phyloP scores from a whole-genome alignment of 208 protist genomes.

The Trypanosoma theileri region DNA sequence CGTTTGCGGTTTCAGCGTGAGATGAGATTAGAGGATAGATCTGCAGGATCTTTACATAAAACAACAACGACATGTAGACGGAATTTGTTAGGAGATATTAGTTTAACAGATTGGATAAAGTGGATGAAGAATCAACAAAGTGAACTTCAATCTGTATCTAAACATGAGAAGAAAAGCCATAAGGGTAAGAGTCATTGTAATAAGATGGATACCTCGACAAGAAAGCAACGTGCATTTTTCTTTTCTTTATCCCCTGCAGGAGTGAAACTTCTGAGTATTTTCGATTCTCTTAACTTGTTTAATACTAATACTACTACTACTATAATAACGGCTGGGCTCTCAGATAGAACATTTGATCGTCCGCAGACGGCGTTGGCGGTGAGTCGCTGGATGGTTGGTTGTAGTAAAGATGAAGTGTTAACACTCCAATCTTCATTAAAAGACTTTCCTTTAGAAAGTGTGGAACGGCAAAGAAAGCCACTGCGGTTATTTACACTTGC shows the following conservation, averaged over 20 bases:
- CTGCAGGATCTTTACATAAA: neutral
- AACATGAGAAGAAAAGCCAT: too few relatives aligned
- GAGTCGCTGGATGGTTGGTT: slow-evolving; percentile 8
- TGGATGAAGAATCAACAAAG: neutral
- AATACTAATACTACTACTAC: neutral
- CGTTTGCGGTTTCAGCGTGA: slow-evolving; percentile 10
- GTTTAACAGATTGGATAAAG: neutral
- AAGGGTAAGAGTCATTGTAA: neutral
- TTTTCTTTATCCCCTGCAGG: neutral
- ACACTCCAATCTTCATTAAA: too few relatives aligned
- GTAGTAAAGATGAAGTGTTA: slow-evolving; percentile 6
- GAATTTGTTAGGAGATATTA: slow-evolving; percentile 1
- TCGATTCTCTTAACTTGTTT: slow-evolving; percentile 12
- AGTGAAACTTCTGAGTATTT: neutral
- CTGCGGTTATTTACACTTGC: slow-evolving; percentile 10
- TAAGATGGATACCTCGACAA: neutral
- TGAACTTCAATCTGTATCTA: too few relatives aligned
- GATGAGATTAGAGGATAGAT: neutral
- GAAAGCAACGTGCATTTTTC: neutral
- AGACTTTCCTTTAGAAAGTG: too few relatives aligned
- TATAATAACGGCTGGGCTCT: neutral
- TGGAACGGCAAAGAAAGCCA: neutral
- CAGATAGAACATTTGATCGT: slow-evolving; percentile 6
- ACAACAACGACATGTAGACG: neutral
- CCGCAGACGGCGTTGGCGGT: neutral